Percentiles rank a stretch among this genome's conserved stretches.
These are phyloP conservation scores for Penstemon davidsonii DNA, from an alignment of 257 asterid genomes.

Conservation along the genomic window DNA sequence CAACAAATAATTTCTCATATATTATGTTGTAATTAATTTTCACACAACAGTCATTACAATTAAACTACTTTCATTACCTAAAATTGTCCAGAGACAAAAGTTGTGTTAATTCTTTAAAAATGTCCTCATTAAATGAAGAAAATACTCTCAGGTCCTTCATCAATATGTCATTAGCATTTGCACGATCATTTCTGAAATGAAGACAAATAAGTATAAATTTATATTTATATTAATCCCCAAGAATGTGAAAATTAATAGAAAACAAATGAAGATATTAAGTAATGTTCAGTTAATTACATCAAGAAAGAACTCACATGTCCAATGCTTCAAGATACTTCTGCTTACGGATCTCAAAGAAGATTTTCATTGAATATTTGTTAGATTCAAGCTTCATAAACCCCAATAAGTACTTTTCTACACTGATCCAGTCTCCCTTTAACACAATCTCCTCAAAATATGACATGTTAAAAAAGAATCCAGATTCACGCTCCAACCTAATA, in stretches of 20 bases:
- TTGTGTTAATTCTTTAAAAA: slow-evolving; percentile 64
- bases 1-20: too few species aligned
- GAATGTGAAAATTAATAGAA: not conserved
- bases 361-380: slow-evolving; percentile 28
- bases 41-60: not conserved
- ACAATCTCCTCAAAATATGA: slow-evolving; percentile 24
- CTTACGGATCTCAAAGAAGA: slow-evolving; percentile 31
- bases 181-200: slow-evolving; percentile 54
- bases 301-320: slow-evolving; percentile 17
- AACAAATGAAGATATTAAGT: not conserved
- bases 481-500: slow-evolving; percentile 29
- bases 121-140: slow-evolving; percentile 60
- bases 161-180: slow-evolving; percentile 59
- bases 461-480: slow-evolving; percentile 29
- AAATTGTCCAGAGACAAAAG: slow-evolving; percentile 63
- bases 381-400: slow-evolving; percentile 29
- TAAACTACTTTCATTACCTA: slow-evolving; percentile 34
- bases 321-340: slow-evolving; percentile 31
- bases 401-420: slow-evolving; percentile 28
- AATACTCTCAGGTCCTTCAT: slow-evolving; percentile 64
- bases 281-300: not conserved
- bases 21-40: too few species aligned
- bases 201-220: too few species aligned
- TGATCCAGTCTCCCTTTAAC: slow-evolving; percentile 24
- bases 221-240: not conserved